These are phyloP conservation scores for Cyberlindnera maclurae DNA, from an alignment of 805 yeast genomes.

Conservation along the genomic window DNA sequence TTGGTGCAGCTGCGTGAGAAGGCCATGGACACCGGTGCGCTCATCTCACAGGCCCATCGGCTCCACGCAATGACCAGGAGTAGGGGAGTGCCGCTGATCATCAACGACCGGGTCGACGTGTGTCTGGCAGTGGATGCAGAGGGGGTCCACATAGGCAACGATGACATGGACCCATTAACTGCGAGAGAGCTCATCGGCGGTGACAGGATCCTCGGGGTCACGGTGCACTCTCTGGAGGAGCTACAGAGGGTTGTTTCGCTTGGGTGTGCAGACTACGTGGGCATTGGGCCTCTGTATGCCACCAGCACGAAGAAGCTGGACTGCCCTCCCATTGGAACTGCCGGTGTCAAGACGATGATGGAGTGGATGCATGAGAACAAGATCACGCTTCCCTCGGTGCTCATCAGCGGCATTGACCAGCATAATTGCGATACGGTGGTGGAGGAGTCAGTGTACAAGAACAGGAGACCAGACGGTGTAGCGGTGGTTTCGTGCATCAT, in stretches of 20 bases:
- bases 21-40: slow-evolving; percentile 55
- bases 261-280: slow-evolving; percentile 63
- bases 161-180: slow-evolving; percentile 55
- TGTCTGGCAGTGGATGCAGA: slow-evolving; percentile 87
- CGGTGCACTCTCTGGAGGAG: slow-evolving; percentile 57
- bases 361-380: slow-evolving; percentile 33
- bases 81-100: slow-evolving; percentile 65
- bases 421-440: slow-evolving; percentile 53
- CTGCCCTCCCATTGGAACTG: slow-evolving; percentile 58
- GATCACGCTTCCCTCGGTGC: slow-evolving; percentile 51
- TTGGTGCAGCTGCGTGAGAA: slow-evolving; percentile 83
- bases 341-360: slow-evolving; percentile 53
- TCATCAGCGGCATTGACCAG: slow-evolving; percentile 73
- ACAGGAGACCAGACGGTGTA: slow-evolving; percentile 60
- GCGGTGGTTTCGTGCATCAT: slow-evolving; percentile 86
- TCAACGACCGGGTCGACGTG: slow-evolving; percentile 82
- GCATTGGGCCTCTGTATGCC: slow-evolving; percentile 72
- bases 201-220: slow-evolving; percentile 71
- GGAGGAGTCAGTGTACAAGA: slow-evolving; percentile 30
- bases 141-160: slow-evolving; percentile 91
- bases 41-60: slow-evolving; percentile 51
- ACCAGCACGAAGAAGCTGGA: slow-evolving; percentile 63
- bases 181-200: slow-evolving; percentile 66
- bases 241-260: slow-evolving; percentile 41
- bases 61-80: slow-evolving; percentile 56